Evolutionary conservation across 2,329 filamentous ascomycete genomes (phyloP).

Genomic region (Didymella segeticola): DNA sequence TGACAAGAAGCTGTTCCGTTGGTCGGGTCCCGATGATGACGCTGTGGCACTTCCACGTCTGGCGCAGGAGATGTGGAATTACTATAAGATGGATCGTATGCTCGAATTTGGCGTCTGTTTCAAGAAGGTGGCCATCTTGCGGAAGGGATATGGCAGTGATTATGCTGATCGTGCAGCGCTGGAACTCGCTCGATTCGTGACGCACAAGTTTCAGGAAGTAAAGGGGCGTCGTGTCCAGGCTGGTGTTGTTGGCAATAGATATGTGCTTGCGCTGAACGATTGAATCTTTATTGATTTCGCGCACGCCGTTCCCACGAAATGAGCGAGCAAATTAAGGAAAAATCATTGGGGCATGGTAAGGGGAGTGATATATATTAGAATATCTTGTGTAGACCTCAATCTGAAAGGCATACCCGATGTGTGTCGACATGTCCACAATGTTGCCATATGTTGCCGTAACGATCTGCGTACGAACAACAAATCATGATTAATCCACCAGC

Average conservation of each 20-base stretch:
- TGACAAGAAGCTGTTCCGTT: neutral
- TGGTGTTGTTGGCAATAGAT: neutral
- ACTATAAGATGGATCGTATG: neutral
- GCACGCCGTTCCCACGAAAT: no score
- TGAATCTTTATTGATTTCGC: no score
- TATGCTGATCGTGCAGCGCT: neutral
- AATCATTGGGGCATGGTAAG: no score
- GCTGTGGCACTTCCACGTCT: neutral
- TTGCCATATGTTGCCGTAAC: no score
- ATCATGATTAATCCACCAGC: no score
- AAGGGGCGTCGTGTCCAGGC: neutral
- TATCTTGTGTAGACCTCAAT: no score
- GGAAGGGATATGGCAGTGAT: neutral
- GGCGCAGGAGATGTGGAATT: neutral
- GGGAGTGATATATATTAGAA: no score
- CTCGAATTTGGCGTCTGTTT: neutral
- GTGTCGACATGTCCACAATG: no score
- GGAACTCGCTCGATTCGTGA: neutral
- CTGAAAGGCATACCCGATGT: no score
- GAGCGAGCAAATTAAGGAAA: no score
- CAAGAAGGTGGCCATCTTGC: neutral
- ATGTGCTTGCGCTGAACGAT: neutral
- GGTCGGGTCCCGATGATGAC: no score
- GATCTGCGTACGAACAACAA: no score
- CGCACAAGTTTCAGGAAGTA: neutral